Base-by-base conservation (phyloP, 23 red algal species). In the Gracilaria domingensis region DNA sequence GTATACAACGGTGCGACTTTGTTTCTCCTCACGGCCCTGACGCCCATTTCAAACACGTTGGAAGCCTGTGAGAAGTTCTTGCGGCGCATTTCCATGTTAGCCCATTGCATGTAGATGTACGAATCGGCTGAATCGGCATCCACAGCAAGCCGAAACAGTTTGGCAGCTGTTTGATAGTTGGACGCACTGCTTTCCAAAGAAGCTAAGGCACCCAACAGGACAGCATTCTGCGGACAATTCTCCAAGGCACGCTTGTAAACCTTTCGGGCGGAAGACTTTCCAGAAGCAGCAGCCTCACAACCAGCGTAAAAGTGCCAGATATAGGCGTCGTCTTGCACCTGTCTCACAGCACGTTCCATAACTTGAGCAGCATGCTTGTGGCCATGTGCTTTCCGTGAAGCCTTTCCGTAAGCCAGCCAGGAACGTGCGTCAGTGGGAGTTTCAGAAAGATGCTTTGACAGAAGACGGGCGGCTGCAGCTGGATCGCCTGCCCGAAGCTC, bases 81-180 rank as follows among this genome's bases (percentile, higher is more conserved):
- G 14, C 78, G 44, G 36, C 72, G 47, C 79, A 90, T 75, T 53
- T 98, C 95, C 72, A 94, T 86, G 36, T 87, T 57, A 24, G 95
- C 95, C 95, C 90, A 94, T 36, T 87, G 83, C 80, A 90, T 77
- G 80, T 91, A 96, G 38, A 80, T 59, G 28, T 84, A 79, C 56
- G 83, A 48, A 54, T 91, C 80, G 9, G 3, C 21, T 0, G 82
- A 25, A 51, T 90, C 93, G n/a, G 37, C 84, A 38, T 53, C 56
- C 18, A 96, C 49, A 25, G 86, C 87, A 0, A 36, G 39, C 25
- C 73, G 17, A 84, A 93, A 89, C 57, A 96, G 66, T 38, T 75
- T 55, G 42, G 75, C 61, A 35, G 91, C 74, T 8, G 81, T 93
- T 0, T 36, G 56, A 40, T 76, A 62, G 35, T 96, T 84, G 29